Evolutionary conservation across 768 basidiomycete species (phyloP).

Genomic region (Mycena latifolia): DNA sequence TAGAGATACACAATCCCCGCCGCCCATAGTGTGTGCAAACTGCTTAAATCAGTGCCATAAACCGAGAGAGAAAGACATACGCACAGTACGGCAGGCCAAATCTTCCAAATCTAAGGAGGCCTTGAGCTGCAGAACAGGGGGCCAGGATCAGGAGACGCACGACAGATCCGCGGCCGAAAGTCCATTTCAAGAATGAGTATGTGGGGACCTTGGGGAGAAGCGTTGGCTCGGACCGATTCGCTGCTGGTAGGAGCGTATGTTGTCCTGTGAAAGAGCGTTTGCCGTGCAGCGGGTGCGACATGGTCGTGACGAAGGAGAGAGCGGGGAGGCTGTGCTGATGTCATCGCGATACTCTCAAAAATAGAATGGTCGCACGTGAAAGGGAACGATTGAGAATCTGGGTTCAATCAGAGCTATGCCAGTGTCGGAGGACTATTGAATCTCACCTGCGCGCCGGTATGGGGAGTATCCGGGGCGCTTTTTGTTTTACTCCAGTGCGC

Average conservation of each 20-base stretch:
- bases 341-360: too few species aligned
- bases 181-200: conserved; percentile 35
- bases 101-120: conserved; percentile 67
- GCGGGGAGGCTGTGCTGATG: neutral
- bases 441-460: too few species aligned
- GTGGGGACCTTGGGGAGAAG: conserved; percentile 31
- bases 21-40: conserved; percentile 68
- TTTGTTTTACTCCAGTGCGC: too few species aligned
- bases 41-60: neutral
- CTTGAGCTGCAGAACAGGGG: neutral
- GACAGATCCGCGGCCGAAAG: conserved; percentile 30
- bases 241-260: conserved; percentile 30
- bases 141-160: conserved; percentile 18
- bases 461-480: too few species aligned
- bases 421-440: too few species aligned
- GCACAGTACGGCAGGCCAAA: conserved; percentile 72
- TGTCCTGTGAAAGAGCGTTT: conserved; percentile 35
- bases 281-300: neutral
- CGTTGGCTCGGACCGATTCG: neutral
- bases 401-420: too few species aligned
- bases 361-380: too few species aligned
- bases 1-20: conserved; percentile 27
- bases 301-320: neutral
- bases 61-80: neutral
- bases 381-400: too few species aligned